Evolutionary conservation across 2,329 filamentous ascomycete species (phyloP).

Genomic region (Exophiala xenobiotica): DNA sequence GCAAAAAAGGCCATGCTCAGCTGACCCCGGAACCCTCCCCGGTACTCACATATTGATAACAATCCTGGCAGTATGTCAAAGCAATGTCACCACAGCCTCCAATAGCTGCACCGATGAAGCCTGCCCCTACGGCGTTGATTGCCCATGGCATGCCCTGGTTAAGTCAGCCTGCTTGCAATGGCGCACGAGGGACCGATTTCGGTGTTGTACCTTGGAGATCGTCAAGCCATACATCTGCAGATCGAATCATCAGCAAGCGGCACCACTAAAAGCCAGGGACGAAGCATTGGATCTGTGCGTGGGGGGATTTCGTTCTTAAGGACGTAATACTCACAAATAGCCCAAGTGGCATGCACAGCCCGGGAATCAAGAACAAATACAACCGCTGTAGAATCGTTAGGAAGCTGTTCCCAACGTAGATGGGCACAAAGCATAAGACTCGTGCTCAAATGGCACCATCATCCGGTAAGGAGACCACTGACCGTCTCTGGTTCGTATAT

Average conservation of each 20-base stretch:
- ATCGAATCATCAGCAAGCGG: too few species aligned
- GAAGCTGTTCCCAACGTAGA: too few species aligned
- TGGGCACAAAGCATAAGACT: too few species aligned
- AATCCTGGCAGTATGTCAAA: slow-evolving; percentile 35
- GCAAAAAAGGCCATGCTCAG: too few species aligned
- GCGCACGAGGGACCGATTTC: not conserved
- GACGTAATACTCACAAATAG: slow-evolving; percentile 36
- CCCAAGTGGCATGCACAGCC: slow-evolving; percentile 35
- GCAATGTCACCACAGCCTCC: slow-evolving; percentile 31
- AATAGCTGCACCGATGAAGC: slow-evolving; percentile 39
- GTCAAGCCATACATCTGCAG: slow-evolving; percentile 39
- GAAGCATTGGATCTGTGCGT: too few species aligned
- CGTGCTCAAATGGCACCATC: too few species aligned
- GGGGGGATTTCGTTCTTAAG: too few species aligned
- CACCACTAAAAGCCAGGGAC: too few species aligned
- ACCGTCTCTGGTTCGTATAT: slow-evolving; percentile 54
- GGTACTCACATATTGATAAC: slow-evolving; percentile 34
- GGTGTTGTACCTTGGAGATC: slow-evolving; percentile 31
- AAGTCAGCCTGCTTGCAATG: too few species aligned
- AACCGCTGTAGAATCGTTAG: too few species aligned
- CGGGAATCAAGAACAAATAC: slow-evolving; percentile 38
- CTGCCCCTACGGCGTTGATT: slow-evolving; percentile 34
- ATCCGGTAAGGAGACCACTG: too few species aligned
- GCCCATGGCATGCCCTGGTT: slow-evolving; percentile 35
- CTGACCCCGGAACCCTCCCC: too few species aligned